Evolutionary conservation across 208 protist genomes (phyloP), one percentile per base, ranked within the genome.

Genomic region (Borovskyia barvae): DNA sequence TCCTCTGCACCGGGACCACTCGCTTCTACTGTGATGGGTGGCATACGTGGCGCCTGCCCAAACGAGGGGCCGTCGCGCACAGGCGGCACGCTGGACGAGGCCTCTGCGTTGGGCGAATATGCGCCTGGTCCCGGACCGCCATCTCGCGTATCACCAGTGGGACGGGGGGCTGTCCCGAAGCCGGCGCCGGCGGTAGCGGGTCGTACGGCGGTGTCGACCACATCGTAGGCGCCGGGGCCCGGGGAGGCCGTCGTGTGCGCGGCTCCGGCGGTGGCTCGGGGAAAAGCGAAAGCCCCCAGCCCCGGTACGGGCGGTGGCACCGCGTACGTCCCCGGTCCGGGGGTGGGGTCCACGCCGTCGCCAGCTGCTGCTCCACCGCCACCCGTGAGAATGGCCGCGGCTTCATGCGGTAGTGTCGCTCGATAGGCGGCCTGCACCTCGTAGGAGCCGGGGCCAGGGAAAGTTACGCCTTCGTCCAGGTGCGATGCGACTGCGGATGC

Each of bases 381-480:
- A 35, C 26, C 26, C 0, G 51, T 20, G 36, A 63, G 17, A 11
- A 14, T 33, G 1, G 19, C 55, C 19, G 12, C 48, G 25, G 55
- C 45, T 14, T 19, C 24, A 14, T 50, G 47, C 2, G 54, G 51
- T n/a, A 63, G 51, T 8, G 55, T 56, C 12, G 57, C 55, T n/a
- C 47, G 55, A 52, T 53, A 56, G 3, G 24, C 65, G 3, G 46
- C 48, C 2, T 63, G 55, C 17, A 71, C 43, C 40, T 42, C 64
- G 57, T 71, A 90, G 20, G 69, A 54, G 14, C 78, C 82, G n/a
- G 82, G 82, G 3, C 82, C 82, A 5, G 79, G 79, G 19, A 14
- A 33, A 22, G 47, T 33, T 0, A 50, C 46, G 3, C 12, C 25
- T 28, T 17, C 17, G 15, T 17, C 2, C 17, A 1, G 52, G n/a